Percentiles rank a stretch among this genome's conserved stretches.
Conservation (phyloP, 2,329 filamentous ascomycete species). For the Trichoderma endophyticum region DNA sequence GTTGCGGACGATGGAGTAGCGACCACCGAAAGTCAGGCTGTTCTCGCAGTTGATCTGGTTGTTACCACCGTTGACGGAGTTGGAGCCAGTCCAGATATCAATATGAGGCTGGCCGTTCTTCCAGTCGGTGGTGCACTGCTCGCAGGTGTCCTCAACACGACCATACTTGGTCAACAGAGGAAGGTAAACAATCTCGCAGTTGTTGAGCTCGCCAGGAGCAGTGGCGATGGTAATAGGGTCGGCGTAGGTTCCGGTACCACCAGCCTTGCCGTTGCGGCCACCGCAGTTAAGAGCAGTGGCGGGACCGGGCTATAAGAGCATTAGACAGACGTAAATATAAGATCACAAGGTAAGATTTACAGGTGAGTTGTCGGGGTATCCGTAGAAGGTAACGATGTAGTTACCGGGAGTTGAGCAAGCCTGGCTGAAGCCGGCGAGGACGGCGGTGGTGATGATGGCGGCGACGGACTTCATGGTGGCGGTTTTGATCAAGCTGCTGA, state of each 20-base stretch:
- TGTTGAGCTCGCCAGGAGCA: conserved; percentile 23
- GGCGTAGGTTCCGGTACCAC: conserved; percentile 22
- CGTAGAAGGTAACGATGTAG: conserved; percentile 24
- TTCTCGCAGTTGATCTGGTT: conserved; percentile 25
- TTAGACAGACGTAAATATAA: background rate
- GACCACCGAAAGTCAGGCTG: conserved; percentile 22
- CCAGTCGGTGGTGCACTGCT: conserved; percentile 20
- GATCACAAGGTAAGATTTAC: background rate
- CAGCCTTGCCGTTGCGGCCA: conserved; percentile 21
- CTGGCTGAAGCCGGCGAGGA: conserved; percentile 19
- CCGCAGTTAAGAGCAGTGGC: conserved; percentile 22
- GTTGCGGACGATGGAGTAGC: conserved; percentile 24
- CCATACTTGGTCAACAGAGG: conserved; percentile 25
- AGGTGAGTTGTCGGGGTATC: conserved; percentile 22
- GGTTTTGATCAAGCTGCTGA: background rate
- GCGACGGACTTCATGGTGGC: conserved; percentile 21
- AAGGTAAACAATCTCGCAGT: conserved; percentile 25
- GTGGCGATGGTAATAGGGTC: conserved; percentile 25
- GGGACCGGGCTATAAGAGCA: conserved; percentile 16
- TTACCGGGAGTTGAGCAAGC: conserved; percentile 24
- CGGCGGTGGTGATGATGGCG: conserved; percentile 16
- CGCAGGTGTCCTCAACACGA: conserved; percentile 23
- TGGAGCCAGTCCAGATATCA: conserved; percentile 25
- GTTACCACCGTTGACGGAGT: conserved; percentile 21
- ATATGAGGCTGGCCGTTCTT: conserved; percentile 23